phyloP scores from a whole-genome alignment of 2,329 filamentous ascomycete genomes.

The Fusarium stilboides region DNA sequence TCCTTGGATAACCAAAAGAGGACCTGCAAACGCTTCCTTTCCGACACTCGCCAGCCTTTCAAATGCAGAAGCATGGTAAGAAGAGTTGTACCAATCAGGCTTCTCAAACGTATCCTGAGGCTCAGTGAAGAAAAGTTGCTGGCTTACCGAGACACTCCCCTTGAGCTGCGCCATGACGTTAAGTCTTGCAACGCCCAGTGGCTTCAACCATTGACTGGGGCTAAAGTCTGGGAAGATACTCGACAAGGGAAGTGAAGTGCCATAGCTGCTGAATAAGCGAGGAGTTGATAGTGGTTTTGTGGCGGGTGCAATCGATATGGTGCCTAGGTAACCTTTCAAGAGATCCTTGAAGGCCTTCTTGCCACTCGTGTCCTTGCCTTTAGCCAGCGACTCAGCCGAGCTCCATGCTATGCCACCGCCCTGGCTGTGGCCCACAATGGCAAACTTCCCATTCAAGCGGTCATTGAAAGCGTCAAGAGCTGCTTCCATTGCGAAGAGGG shows the following conservation, averaged over 20 bases:
- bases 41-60: slow-evolving; percentile 5
- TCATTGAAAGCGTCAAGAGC: slow-evolving; percentile 57
- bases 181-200: slow-evolving; percentile 19
- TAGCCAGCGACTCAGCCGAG: slow-evolving; percentile 44
- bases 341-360: slow-evolving; percentile 1
- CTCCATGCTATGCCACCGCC: slow-evolving; percentile 62
- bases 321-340: slow-evolving; percentile 22
- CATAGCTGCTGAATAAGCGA: slow-evolving; percentile 3
- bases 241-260: neutral
- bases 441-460: slow-evolving; percentile 55
- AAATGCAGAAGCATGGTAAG: slow-evolving; percentile 22
- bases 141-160: slow-evolving; percentile 1
- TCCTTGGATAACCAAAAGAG: slow-evolving; percentile 12
- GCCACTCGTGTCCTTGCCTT: slow-evolving; percentile 21
- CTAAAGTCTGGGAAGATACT: slow-evolving; percentile 32
- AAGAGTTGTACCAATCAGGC: neutral
- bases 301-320: slow-evolving; percentile 28
- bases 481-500: slow-evolving; percentile 60
- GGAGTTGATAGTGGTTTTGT: slow-evolving; percentile 2
- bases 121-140: slow-evolving; percentile 11
- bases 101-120: neutral
- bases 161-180: slow-evolving; percentile 20
- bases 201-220: slow-evolving; percentile 32
- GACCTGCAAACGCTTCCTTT: neutral
- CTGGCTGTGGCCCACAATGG: slow-evolving; percentile 63